phyloP scores from a whole-genome alignment of 164 flowering plant species.

The Piper longum region DNA sequence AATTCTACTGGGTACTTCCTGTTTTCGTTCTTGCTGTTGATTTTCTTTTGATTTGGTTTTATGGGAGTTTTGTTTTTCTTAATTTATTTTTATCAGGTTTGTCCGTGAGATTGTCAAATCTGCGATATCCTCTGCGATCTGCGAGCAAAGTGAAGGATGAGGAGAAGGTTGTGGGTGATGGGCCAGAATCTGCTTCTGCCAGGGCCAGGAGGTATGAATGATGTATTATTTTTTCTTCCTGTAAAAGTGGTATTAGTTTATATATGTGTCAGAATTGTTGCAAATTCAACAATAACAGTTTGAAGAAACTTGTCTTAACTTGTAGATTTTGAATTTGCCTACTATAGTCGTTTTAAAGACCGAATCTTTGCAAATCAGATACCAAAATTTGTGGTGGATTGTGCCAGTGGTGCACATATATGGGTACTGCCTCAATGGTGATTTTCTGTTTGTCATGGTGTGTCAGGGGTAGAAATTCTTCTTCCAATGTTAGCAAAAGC shows the following conservation, averaged over 20 bases:
- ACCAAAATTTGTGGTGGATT: too few relatives aligned
- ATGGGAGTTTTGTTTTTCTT: too few relatives aligned
- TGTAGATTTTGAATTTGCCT: too few relatives aligned
- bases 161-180: constrained; percentile 15
- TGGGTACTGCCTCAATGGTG: not conserved
- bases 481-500: constrained; percentile 60
- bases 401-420: not conserved
- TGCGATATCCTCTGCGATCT: constrained; percentile 65
- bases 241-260: too few relatives aligned
- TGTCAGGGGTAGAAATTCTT: constrained; percentile 37
- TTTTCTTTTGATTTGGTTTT: not conserved
- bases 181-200: constrained; percentile 17
- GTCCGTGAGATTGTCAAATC: constrained; percentile 27
- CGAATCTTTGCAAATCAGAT: too few relatives aligned
- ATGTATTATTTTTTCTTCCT: too few relatives aligned
- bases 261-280: too few relatives aligned
- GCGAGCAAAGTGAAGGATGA: constrained; percentile 38
- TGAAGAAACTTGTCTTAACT: too few relatives aligned
- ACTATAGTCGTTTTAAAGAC: too few relatives aligned
- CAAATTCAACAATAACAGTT: too few relatives aligned
- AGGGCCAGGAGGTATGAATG: constrained; percentile 27
- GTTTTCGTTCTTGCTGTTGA: not conserved
- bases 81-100: constrained; percentile 5
- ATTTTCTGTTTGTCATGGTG: not conserved
- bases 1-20: not conserved